These are phyloP conservation scores for Aspergillus hancockii DNA, from an alignment of 495 filamentous ascomycete species.

Conservation along the genomic window DNA sequence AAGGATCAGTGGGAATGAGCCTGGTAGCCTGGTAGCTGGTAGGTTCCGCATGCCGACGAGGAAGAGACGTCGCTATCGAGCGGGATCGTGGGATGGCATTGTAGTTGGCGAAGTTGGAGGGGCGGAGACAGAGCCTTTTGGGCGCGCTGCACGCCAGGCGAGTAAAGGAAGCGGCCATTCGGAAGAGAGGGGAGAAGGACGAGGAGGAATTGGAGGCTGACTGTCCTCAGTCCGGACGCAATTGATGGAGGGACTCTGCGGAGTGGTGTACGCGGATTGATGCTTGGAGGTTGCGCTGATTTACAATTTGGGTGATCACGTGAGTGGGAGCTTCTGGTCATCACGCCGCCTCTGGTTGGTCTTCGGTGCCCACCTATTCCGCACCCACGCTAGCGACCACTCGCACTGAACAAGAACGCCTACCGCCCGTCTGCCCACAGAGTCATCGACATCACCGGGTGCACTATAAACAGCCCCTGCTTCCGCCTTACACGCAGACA, in stretches of 20 bases:
- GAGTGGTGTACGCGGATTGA: slow-evolving; percentile 34
- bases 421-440: background rate
- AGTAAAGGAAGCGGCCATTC: slow-evolving; percentile 67
- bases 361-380: slow-evolving; percentile 22
- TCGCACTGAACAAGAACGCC: background rate
- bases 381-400: slow-evolving; percentile 7
- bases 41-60: slow-evolving; percentile 60
- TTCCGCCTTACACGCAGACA: slow-evolving; percentile 36
- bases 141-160: slow-evolving; percentile 63
- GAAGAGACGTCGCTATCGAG: slow-evolving; percentile 66
- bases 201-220: slow-evolving; percentile 29
- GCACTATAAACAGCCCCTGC: slow-evolving; percentile 19
- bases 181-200: slow-evolving; percentile 31
- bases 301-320: slow-evolving; percentile 47
- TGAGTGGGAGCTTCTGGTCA: slow-evolving; percentile 40
- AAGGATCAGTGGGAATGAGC: slow-evolving; percentile 59
- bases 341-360: slow-evolving; percentile 45
- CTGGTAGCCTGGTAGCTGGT: slow-evolving; percentile 59
- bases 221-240: slow-evolving; percentile 46
- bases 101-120: slow-evolving; percentile 42
- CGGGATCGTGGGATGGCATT: slow-evolving; percentile 49
- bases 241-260: slow-evolving; percentile 43
- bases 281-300: slow-evolving; percentile 40
- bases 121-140: slow-evolving; percentile 63
- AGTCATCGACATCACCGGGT: slow-evolving; percentile 4